phyloP scores from a whole-genome alignment of 1,284 basidiomycete genomes.

The Inonotus obliquus region DNA sequence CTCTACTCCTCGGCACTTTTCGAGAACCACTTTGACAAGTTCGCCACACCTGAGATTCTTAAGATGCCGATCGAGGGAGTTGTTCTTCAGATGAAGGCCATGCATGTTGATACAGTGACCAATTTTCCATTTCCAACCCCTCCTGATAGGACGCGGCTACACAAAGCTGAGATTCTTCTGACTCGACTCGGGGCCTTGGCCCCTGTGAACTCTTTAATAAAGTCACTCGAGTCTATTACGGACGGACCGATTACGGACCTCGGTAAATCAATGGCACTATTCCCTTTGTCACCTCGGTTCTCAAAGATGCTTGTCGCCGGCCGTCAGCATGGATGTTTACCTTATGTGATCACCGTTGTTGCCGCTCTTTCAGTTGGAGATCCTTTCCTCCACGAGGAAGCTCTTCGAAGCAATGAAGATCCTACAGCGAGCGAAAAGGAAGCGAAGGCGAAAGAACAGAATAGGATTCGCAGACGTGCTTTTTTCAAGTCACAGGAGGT shows the following conservation, averaged over 20 bases:
- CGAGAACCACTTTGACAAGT: slow-evolving; percentile 88
- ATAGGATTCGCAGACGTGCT: slow-evolving; percentile 58
- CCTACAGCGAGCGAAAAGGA: slow-evolving; percentile 41
- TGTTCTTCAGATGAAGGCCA: slow-evolving; percentile 98
- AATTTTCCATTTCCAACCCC: slow-evolving; percentile 99
- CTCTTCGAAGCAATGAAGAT: slow-evolving; percentile 43
- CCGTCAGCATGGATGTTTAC: slow-evolving; percentile 86
- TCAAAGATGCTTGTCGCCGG: slow-evolving; percentile 94
- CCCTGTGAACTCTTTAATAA: slow-evolving; percentile 26
- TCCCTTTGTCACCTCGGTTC: slow-evolving; percentile 90
- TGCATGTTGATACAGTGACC: slow-evolving; percentile 95
- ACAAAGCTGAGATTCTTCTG: slow-evolving; percentile 80
- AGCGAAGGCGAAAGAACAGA: slow-evolving; percentile 65
- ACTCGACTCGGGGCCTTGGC: slow-evolving; percentile 82
- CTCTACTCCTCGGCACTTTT: slow-evolving; percentile 75
- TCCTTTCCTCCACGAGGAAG: slow-evolving; percentile 88
- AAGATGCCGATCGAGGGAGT: slow-evolving; percentile 97
- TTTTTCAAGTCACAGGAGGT: slow-evolving; percentile 83
- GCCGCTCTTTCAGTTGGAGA: slow-evolving; percentile 94
- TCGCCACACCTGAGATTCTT: slow-evolving; percentile 89
- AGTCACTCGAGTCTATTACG: slow-evolving; percentile 24
- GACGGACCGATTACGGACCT: slow-evolving; percentile 81
- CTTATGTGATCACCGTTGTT: slow-evolving; percentile 90
- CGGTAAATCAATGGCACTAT: slow-evolving; percentile 88
- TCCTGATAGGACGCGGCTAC: slow-evolving; percentile 77